Base-by-base conservation (phyloP, 225 moss, liverwort and hornwort species). In the Marchantia polymorpha region DNA sequence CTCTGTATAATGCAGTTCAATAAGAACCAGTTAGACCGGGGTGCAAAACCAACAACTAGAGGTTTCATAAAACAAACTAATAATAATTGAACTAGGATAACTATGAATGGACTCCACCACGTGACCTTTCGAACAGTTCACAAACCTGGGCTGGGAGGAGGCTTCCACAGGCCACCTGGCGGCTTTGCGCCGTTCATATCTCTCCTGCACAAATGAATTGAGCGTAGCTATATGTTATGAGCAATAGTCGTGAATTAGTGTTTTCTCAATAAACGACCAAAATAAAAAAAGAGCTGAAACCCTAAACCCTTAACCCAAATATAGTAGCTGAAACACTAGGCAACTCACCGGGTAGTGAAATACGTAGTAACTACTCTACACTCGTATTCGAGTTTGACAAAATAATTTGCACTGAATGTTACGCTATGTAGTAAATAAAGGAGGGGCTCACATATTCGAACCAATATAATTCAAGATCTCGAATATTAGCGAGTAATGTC, bases 91-190 rank as follows among this genome's bases (percentile, higher is more conserved):
- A 49, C 71, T 0, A 19, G 51, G n/a, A 50, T 46, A 19, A 11
- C 71, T 20, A 71, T 50, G 51, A 50, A 71, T 23, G 1, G 22
- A 47, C 61, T 10, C 8, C n/a, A 61, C 22, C 9, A 22, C 61
- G 10, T 61, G 22, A 22, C 0, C 22, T 22, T 15, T 7, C 6
- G n/a, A 6, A 50, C 12, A 50, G 22, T 50, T 71, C 12, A 23
- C 10, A 15, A 70, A 99, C 99, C 99, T 91, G 93, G 92, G 83
- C 92, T 99, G 63, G 91, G 90, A 86, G 97, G 97, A 73, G 99
- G 99, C 85, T 99, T 99, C 99, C 99, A 99, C 71, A 99, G 84
- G 48, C 94, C 92, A 83, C 91, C 91, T 76, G 82, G 81, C 31
- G 96, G 95, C 87, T 95, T 99, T 81, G 95, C 81, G 77, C 82